Evolutionary conservation across 352 stramenopile genomes (phyloP).

Genomic region (Phytophthora brassicae): DNA sequence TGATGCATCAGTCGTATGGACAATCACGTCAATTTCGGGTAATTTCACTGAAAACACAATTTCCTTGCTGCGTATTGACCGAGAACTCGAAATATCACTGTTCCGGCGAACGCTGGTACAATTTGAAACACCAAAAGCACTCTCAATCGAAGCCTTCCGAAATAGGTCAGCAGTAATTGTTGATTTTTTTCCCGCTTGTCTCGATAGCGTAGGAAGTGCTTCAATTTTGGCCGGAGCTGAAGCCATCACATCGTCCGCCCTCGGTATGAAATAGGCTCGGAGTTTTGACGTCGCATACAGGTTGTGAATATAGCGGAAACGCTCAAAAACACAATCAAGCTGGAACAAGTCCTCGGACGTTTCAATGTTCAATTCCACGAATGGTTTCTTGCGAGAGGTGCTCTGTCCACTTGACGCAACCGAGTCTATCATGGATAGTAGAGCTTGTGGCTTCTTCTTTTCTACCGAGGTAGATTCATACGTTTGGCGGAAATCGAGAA

Average conservation of each 20-base stretch:
- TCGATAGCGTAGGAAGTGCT: slow-evolving; percentile 4
- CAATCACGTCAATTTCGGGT: slow-evolving; percentile 65
- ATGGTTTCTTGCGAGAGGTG: slow-evolving; percentile 23
- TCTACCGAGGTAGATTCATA: slow-evolving; percentile 13
- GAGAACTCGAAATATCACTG: slow-evolving; percentile 3
- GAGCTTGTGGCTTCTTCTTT: slow-evolving; percentile 30
- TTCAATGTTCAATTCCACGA: slow-evolving; percentile 62
- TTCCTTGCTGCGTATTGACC: slow-evolving; percentile 9
- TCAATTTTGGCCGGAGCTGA: slow-evolving; percentile 6
- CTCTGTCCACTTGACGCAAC: slow-evolving; percentile 7
- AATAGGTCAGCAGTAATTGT: slow-evolving; percentile 17
- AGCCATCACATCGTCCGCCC: not conserved
- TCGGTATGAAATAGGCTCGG: slow-evolving; percentile 57
- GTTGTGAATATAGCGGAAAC: slow-evolving; percentile 77
- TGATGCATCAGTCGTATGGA: slow-evolving; percentile 62
- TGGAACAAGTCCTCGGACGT: slow-evolving; percentile 55
- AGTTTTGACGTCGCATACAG: slow-evolving; percentile 64
- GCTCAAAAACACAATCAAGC: slow-evolving; percentile 55
- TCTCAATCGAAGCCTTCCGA: slow-evolving; percentile 21
- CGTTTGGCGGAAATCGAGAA: slow-evolving; percentile 67
- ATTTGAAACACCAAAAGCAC: slow-evolving; percentile 16
- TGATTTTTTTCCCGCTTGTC: slow-evolving; percentile 12
- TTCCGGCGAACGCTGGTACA: slow-evolving; percentile 11
- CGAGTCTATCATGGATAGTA: slow-evolving; percentile 29
- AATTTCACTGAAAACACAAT: slow-evolving; percentile 59